These are phyloP conservation scores for Pleurotus cornucopiae DNA, from an alignment of 768 basidiomycete genomes.

Conservation along the genomic window DNA sequence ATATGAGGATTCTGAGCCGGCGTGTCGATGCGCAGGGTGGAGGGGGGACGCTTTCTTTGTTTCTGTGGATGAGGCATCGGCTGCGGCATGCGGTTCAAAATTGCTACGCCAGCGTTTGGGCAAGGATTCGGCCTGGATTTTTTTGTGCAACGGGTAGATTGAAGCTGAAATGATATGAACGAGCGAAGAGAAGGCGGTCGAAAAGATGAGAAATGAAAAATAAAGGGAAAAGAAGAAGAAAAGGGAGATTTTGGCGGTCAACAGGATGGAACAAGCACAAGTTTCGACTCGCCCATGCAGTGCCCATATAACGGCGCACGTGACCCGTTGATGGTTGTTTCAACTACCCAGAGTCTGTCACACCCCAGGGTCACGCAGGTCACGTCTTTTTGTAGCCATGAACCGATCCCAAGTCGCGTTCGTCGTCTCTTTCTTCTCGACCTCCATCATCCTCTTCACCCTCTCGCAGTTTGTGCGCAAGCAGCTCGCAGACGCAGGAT, in stretches of 20 bases:
- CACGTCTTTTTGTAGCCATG: slow-evolving; percentile 23
- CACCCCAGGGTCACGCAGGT: not conserved
- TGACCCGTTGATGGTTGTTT: slow-evolving; percentile 11
- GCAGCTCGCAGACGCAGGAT: slow-evolving; percentile 49
- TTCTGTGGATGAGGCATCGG: slow-evolving; percentile 7
- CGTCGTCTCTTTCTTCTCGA: slow-evolving; percentile 44
- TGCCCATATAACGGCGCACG: slow-evolving; percentile 3
- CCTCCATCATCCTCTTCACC: slow-evolving; percentile 44
- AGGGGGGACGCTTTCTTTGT: slow-evolving; percentile 39
- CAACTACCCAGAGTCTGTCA: slow-evolving; percentile 4
- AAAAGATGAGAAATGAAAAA: slow-evolving; percentile 9
- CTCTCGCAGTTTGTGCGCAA: slow-evolving; percentile 35
- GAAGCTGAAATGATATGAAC: not conserved
- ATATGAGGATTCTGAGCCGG: slow-evolving; percentile 44
- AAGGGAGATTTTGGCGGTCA: slow-evolving; percentile 8
- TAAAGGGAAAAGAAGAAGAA: slow-evolving; percentile 19
- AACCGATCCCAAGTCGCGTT: slow-evolving; percentile 56
- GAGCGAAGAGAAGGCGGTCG: not conserved
- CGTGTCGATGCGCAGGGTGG: slow-evolving; percentile 56
- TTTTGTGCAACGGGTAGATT: not conserved
- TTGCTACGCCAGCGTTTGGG: slow-evolving; percentile 6
- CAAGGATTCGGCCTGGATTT: not conserved
- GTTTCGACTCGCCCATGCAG: not conserved
- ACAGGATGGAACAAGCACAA: slow-evolving; percentile 3
- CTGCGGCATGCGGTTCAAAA: slow-evolving; percentile 3